These are phyloP conservation scores for Metschnikowia lochheadii DNA, from an alignment of 805 yeast genomes.

Conservation along the genomic window DNA sequence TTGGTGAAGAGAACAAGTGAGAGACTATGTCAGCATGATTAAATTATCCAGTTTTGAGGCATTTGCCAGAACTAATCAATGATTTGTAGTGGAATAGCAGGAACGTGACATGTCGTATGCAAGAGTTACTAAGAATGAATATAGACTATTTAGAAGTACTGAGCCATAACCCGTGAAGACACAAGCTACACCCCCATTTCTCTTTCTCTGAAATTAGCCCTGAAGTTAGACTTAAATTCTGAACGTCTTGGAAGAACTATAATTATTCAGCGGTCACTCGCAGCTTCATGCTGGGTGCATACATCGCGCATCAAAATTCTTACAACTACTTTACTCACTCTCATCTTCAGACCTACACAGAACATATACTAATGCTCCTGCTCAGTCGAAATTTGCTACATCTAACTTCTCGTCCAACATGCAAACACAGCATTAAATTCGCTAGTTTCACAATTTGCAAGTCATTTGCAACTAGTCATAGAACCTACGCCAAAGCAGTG, in stretches of 20 bases:
- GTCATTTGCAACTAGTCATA: neutral
- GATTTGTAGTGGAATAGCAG: neutral
- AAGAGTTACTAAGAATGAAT: neutral
- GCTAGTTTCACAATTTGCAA: neutral
- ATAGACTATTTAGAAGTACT: neutral
- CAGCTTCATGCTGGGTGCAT: slow-evolving; percentile 1
- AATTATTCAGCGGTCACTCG: neutral
- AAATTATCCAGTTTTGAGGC: neutral
- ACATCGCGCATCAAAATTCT: slow-evolving; percentile 3
- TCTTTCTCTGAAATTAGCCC: too few relatives aligned
- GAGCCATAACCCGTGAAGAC: neutral
- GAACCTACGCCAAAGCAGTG: slow-evolving; percentile 10
- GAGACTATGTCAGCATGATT: too few relatives aligned
- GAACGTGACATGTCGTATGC: neutral
- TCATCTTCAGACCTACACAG: neutral
- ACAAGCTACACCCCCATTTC: too few relatives aligned
- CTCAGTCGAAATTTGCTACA: neutral
- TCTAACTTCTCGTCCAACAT: neutral
- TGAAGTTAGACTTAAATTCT: too few relatives aligned
- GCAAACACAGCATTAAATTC: neutral
- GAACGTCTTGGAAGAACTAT: neutral
- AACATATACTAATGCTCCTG: neutral
- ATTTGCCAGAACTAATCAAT: neutral
- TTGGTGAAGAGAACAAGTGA: slow-evolving; percentile 41
- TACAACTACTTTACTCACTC: neutral